Evolutionary conservation across 1,284 basidiomycete genomes (phyloP).

Genomic region (Marasmius sp.): DNA sequence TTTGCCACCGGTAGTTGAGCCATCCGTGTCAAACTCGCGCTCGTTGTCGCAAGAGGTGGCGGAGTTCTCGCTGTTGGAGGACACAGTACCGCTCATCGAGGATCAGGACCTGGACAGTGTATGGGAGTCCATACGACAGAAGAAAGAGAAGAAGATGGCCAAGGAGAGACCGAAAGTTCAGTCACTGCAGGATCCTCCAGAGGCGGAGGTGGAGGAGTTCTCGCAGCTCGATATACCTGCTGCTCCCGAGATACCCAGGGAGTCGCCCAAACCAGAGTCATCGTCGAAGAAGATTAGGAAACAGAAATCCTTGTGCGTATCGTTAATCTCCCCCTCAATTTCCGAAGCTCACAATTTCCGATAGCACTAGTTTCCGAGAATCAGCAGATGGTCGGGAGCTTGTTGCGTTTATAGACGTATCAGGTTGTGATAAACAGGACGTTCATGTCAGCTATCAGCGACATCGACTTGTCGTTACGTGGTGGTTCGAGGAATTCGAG

Average conservation of each 20-base stretch:
- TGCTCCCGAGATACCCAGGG: conserved; percentile 10
- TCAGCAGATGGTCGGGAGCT: conserved; percentile 64
- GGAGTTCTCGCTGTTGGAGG: conserved; percentile 13
- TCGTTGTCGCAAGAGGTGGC: conserved; percentile 12
- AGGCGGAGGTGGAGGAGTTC: conserved; percentile 10
- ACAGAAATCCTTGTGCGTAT: conserved; percentile 57
- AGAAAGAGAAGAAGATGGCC: conserved; percentile 63
- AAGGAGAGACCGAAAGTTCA: conserved; percentile 65
- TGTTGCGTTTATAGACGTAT: conserved; percentile 56
- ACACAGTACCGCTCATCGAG: conserved; percentile 13
- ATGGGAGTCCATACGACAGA: conserved; percentile 61
- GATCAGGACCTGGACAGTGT: conserved; percentile 50
- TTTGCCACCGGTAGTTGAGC: conserved; percentile 7
- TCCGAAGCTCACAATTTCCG: conserved; percentile 14
- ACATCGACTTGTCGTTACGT: conserved; percentile 64
- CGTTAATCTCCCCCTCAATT: conserved; percentile 7
- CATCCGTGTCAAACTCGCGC: conserved; percentile 12
- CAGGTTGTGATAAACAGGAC: conserved; percentile 65
- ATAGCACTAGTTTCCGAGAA: conserved; percentile 63
- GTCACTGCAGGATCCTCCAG: conserved; percentile 42
- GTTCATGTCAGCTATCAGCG: conserved; percentile 71
- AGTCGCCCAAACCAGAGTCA: conserved; percentile 10
- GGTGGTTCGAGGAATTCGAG: conserved; percentile 54
- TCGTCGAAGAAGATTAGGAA: conserved; percentile 41
- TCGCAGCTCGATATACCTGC: conserved; percentile 6